phyloP scores from a whole-genome alignment of 306 rosid genomes.

The Notholithocarpus densiflorus region DNA sequence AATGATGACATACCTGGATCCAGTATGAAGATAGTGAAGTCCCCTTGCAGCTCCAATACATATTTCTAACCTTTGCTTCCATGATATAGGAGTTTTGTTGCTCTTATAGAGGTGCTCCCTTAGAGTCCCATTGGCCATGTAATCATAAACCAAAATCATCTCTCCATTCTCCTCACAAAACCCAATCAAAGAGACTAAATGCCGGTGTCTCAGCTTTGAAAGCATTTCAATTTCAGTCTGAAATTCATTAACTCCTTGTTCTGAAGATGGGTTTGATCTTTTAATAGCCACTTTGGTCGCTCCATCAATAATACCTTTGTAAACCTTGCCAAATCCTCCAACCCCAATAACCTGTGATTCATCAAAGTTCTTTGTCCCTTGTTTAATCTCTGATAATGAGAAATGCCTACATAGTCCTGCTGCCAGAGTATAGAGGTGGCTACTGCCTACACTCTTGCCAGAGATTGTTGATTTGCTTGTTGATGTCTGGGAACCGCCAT shows the following conservation, averaged over 20 bases:
- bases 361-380: slow-evolving; percentile 42
- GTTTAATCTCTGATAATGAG: slow-evolving; percentile 34
- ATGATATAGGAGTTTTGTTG: slow-evolving; percentile 30
- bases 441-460: slow-evolving; percentile 22
- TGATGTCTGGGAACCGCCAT: slow-evolving; percentile 17
- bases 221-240: slow-evolving; percentile 48
- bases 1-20: slow-evolving; percentile 29
- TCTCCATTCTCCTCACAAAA: slow-evolving; percentile 46
- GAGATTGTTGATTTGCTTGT: slow-evolving; percentile 12
- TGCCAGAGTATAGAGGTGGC: slow-evolving; percentile 26
- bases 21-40: slow-evolving; percentile 39
- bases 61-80: slow-evolving; percentile 44
- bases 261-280: slow-evolving; percentile 43
- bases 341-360: slow-evolving; percentile 43
- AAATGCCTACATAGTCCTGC: slow-evolving; percentile 37
- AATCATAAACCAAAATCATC: slow-evolving; percentile 46
- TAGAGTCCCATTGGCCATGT: slow-evolving; percentile 52
- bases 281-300: slow-evolving; percentile 42
- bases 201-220: slow-evolving; percentile 47
- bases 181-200: slow-evolving; percentile 47
- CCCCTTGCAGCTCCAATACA: slow-evolving; percentile 45
- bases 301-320: slow-evolving; percentile 46
- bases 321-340: slow-evolving; percentile 61
- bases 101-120: slow-evolving; percentile 38
- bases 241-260: slow-evolving; percentile 44